phyloP scores from a whole-genome alignment of 306 rosid genomes.

The Cicer bijugum region DNA sequence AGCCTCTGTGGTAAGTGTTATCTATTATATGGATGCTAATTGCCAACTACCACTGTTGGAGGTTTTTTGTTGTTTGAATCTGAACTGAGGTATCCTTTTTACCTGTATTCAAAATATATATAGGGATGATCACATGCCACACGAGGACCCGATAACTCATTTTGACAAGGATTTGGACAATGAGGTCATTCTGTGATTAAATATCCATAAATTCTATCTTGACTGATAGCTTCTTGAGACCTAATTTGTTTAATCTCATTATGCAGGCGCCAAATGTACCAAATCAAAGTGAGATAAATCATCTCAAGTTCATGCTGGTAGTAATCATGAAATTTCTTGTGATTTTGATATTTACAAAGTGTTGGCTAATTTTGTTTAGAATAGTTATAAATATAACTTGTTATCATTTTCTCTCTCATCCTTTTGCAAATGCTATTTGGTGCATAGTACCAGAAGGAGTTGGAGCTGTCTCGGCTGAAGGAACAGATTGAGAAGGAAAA shows the following conservation, averaged over 20 bases:
- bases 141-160: conserved; percentile 51
- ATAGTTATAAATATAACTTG: conserved; percentile 41
- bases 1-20: conserved; percentile 56
- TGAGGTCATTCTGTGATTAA: conserved; percentile 58
- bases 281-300: conserved; percentile 63
- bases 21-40: conserved; percentile 15
- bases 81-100: conserved; percentile 33
- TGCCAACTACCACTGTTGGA: conserved; percentile 22
- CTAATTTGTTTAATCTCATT: conserved; percentile 45
- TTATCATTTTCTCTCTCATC: conserved; percentile 9
- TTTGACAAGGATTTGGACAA: conserved; percentile 49
- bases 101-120: conserved; percentile 38
- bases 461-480: conserved; percentile 74
- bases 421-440: conserved; percentile 40
- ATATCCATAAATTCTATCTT: conserved; percentile 29
- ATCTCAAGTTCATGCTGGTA: conserved; percentile 90
- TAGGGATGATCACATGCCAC: conserved; percentile 60
- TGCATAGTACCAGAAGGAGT: conserved; percentile 80
- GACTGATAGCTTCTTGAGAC: conserved; percentile 32
- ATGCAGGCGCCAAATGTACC: conserved; percentile 59
- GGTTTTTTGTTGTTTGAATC: conserved; percentile 33
- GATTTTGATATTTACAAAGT: conserved; percentile 30
- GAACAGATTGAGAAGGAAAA: conserved; percentile 82
- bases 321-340: conserved; percentile 39
- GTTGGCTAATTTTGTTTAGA: conserved; percentile 3